A percentile compares a stretch with the other conserved stretches of the same genome.
These are phyloP conservation scores for Litsea cubeba DNA, from an alignment of 164 flowering plant species.

Conservation along the genomic window DNA sequence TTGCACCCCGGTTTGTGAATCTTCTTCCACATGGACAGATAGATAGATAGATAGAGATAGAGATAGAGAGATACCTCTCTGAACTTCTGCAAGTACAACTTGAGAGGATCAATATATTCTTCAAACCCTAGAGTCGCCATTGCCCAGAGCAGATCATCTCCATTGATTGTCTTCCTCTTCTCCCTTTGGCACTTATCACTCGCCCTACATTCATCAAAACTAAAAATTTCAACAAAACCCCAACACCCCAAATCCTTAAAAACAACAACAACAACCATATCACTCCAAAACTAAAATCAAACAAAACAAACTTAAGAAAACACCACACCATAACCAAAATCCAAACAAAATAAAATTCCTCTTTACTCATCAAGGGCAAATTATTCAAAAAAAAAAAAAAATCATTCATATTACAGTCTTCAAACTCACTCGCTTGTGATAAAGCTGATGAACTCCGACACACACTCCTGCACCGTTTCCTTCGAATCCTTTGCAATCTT, in stretches of 20 bases:
- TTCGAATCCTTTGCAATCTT: slow-evolving; percentile 47
- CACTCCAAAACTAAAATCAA: neutral
- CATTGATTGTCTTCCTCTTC: slow-evolving; percentile 76
- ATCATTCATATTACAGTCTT: neutral
- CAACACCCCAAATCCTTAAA: neutral
- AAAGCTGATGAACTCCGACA: slow-evolving; percentile 43
- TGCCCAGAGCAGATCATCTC: slow-evolving; percentile 78
- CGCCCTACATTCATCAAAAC: slow-evolving; percentile 38
- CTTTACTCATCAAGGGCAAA: no score
- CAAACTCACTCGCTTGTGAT: slow-evolving; percentile 35
- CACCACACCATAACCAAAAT: no score
- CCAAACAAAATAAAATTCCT: no score
- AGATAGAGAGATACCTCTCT: slow-evolving; percentile 45
- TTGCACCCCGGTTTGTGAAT: no score
- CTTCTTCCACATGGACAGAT: no score
- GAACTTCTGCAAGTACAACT: slow-evolving; percentile 49
- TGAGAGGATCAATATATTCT: slow-evolving; percentile 65
- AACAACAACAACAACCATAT: neutral
- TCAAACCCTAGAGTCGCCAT: slow-evolving; percentile 78
- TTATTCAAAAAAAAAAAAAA: no score
- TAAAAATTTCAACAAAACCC: neutral
- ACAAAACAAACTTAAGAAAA: neutral
- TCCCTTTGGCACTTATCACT: slow-evolving; percentile 79
- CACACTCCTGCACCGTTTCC: slow-evolving; percentile 44
- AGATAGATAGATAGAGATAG: no score